These are phyloP conservation scores for Gryganskiella cystojenkinii DNA, from an alignment of 192 early-diverging fungal species.

Conservation along the genomic window DNA sequence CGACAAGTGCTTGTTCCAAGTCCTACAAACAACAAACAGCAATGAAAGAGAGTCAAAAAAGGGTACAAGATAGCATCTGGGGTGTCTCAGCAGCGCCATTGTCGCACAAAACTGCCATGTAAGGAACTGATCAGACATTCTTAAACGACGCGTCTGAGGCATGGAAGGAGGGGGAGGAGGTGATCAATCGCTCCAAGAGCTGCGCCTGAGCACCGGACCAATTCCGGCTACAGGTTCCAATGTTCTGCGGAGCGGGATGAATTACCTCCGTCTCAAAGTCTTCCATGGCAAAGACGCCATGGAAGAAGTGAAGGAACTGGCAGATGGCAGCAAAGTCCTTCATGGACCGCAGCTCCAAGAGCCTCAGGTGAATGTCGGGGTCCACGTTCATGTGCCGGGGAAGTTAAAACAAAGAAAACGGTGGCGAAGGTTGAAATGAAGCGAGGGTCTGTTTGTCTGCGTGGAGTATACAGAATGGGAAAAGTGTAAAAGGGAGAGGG, in stretches of 20 bases:
- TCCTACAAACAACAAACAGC: no score
- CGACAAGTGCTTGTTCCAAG: constrained; percentile 61
- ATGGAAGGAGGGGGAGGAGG: no score
- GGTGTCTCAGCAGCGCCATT: no score
- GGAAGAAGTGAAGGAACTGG: constrained; percentile 78
- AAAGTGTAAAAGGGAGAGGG: no score
- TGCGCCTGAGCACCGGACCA: neutral
- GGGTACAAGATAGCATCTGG: neutral
- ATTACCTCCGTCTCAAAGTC: constrained; percentile 45
- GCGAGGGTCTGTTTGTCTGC: neutral
- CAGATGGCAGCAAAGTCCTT: constrained; percentile 75
- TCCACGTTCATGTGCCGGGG: constrained; percentile 30
- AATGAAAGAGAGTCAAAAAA: constrained; percentile 14
- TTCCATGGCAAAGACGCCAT: constrained; percentile 60
- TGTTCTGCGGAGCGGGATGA: neutral
- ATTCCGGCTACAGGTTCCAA: neutral
- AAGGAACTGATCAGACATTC: no score
- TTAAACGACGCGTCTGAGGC: no score
- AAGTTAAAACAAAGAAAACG: neutral
- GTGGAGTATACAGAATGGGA: neutral
- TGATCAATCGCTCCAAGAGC: no score
- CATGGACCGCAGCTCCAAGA: constrained; percentile 42
- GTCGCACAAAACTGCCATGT: no score
- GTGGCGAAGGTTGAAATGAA: neutral
- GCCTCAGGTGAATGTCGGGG: constrained; percentile 32